Conservation (phyloP, 495 filamentous ascomycete genomes). For the Xylaria bambusicola region DNA sequence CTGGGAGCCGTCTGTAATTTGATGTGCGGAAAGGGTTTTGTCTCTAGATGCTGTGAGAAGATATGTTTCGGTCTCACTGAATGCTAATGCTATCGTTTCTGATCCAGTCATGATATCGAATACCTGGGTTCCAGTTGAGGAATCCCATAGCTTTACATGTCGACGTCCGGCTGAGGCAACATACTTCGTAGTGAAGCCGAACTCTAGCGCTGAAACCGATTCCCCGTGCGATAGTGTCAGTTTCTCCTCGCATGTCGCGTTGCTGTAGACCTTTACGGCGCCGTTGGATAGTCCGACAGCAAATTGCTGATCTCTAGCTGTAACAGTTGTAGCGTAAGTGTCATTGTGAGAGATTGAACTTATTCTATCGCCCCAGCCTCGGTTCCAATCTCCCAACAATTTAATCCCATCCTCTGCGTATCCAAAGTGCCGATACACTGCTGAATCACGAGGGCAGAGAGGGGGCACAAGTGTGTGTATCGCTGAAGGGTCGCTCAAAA, state of each 20-base stretch:
- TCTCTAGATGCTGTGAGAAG: too few species aligned
- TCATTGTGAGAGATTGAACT: neutral
- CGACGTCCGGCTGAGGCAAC: neutral
- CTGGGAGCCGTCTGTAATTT: too few species aligned
- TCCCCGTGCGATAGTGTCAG: neutral
- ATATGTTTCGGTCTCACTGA: too few species aligned
- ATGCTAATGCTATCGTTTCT: too few species aligned
- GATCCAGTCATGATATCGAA: too few species aligned
- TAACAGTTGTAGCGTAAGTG: neutral
- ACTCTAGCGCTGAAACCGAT: neutral
- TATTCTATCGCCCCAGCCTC: slow-evolving; percentile 31
- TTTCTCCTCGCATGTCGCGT: neutral
- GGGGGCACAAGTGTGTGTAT: slow-evolving; percentile 35
- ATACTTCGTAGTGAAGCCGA: neutral
- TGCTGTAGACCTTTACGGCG: slow-evolving; percentile 12
- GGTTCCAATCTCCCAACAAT: slow-evolving; percentile 15
- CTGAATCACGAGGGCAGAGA: slow-evolving; percentile 33
- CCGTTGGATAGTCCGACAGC: slow-evolving; percentile 25
- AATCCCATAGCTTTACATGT: neutral
- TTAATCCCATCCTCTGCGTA: neutral
- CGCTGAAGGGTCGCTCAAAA: slow-evolving; percentile 31
- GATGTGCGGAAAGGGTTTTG: too few species aligned
- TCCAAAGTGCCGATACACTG: slow-evolving; percentile 11
- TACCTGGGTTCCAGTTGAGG: too few species aligned
- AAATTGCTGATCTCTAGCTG: slow-evolving; percentile 19